These are phyloP conservation scores for Hypoxylon sp. DNA, from an alignment of 2,329 filamentous ascomycete genomes.

Conservation along the genomic window DNA sequence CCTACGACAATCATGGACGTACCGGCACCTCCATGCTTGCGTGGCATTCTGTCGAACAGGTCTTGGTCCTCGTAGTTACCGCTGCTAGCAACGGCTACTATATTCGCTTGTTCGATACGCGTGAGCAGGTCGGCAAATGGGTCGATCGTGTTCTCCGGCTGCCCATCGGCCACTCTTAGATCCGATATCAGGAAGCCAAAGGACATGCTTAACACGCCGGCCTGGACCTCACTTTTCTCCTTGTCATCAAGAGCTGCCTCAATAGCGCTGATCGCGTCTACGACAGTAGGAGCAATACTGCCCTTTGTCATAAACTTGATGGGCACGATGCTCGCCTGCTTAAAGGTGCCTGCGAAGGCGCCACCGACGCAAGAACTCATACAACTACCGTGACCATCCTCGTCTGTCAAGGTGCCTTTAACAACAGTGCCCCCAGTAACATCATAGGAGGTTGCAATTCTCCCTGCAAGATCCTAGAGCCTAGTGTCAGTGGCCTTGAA, in stretches of 20 bases:
- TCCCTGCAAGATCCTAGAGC: background rate
- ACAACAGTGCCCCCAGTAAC: background rate
- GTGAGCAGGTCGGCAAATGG: background rate
- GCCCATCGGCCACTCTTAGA: background rate
- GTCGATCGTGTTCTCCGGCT: background rate
- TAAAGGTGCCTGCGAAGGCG: background rate
- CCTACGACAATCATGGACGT: background rate
- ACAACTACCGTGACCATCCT: background rate
- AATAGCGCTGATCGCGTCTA: background rate
- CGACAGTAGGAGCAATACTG: background rate
- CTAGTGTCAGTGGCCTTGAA: background rate
- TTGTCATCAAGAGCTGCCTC: background rate
- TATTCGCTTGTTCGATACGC: background rate
- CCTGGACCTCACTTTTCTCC: background rate
- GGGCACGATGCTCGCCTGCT: background rate
- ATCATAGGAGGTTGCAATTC: background rate
- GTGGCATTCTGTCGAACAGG: background rate
- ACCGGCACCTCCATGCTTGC: background rate
- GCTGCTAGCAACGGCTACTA: background rate
- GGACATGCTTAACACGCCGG: background rate
- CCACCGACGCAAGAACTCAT: constrained; percentile 3
- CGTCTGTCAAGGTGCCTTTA: background rate
- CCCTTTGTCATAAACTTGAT: background rate
- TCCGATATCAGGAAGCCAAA: background rate
- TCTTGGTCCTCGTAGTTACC: background rate